phyloP scores from a whole-genome alignment of 352 stramenopile species.

The Globisporangium alternatum region DNA sequence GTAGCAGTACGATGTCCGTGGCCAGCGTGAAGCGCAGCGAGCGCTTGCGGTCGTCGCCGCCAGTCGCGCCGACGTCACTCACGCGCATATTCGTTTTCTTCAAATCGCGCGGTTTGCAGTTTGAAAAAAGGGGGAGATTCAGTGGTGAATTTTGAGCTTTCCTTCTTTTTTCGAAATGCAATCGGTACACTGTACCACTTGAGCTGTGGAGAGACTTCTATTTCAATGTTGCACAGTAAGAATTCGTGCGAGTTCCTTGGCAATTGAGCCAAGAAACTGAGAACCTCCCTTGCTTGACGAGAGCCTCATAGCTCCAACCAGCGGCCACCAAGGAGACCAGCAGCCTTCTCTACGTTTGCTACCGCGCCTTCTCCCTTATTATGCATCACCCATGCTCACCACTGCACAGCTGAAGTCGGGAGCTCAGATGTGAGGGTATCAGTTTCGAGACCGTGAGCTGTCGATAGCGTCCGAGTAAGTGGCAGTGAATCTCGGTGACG shows the following conservation, averaged over 20 bases:
- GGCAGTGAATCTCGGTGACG: too few relatives aligned
- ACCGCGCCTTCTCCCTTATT: too few relatives aligned
- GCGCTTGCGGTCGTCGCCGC: conserved; percentile 12
- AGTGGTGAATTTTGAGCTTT: conserved; percentile 10
- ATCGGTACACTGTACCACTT: background rate
- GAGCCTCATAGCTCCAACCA: too few relatives aligned
- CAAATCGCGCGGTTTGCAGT: background rate
- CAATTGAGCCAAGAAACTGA: background rate
- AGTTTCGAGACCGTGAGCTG: too few relatives aligned
- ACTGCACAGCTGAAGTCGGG: too few relatives aligned
- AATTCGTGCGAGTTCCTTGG: background rate
- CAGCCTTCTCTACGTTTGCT: too few relatives aligned
- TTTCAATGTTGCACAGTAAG: background rate
- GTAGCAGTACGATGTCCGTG: conserved; percentile 17
- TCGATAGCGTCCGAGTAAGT: too few relatives aligned
- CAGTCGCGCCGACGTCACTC: background rate
- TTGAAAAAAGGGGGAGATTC: conserved; percentile 5
- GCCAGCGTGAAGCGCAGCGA: conserved; percentile 19
- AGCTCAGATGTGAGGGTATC: too few relatives aligned
- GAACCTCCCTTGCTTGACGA: background rate
- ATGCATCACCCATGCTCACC: too few relatives aligned
- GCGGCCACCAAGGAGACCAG: too few relatives aligned
- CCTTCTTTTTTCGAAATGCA: background rate
- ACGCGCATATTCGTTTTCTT: conserved; percentile 1
- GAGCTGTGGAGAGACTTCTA: background rate